Evolutionary conservation across 2,329 filamentous ascomycete genomes (phyloP).

Genomic region (Ophiostoma ulmi): DNA sequence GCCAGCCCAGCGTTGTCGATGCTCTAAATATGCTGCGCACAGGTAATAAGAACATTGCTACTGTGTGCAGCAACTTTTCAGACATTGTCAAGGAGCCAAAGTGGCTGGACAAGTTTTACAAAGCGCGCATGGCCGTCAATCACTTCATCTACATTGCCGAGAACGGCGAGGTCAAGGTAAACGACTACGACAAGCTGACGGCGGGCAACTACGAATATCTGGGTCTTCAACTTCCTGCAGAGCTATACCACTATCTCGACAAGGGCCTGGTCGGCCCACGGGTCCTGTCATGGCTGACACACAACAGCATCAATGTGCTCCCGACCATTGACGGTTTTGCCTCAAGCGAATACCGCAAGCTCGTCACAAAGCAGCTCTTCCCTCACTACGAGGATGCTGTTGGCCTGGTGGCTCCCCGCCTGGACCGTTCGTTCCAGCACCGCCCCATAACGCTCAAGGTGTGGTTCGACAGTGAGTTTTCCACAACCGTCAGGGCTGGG

Average conservation of each 20-base stretch:
- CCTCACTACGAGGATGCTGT: constrained; percentile 72
- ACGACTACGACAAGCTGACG: constrained; percentile 68
- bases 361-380: constrained; percentile 69
- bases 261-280: constrained; percentile 74
- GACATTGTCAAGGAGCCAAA: constrained; percentile 71
- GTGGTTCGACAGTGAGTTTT: constrained; percentile 74
- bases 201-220: constrained; percentile 84
- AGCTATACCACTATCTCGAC: constrained; percentile 86
- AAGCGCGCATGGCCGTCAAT: constrained; percentile 76
- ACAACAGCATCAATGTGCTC: constrained; percentile 68
- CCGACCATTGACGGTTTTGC: constrained; percentile 82
- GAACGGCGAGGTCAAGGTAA: constrained; percentile 70
- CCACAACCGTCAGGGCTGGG: constrained; percentile 62
- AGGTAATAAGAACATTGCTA: constrained; percentile 63
- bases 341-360: constrained; percentile 71
- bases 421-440: constrained; percentile 78
- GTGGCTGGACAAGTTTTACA: constrained; percentile 82
- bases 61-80: constrained; percentile 70
- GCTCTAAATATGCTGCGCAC: constrained; percentile 73
- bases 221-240: constrained; percentile 81
- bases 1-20: constrained; percentile 62
- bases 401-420: constrained; percentile 68
- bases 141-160: constrained; percentile 79
- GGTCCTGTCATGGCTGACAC: constrained; percentile 75
- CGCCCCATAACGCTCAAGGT: constrained; percentile 71